Conservation (phyloP, 2,329 filamentous ascomycete genomes). For the Fusarium brachygibbosum region DNA sequence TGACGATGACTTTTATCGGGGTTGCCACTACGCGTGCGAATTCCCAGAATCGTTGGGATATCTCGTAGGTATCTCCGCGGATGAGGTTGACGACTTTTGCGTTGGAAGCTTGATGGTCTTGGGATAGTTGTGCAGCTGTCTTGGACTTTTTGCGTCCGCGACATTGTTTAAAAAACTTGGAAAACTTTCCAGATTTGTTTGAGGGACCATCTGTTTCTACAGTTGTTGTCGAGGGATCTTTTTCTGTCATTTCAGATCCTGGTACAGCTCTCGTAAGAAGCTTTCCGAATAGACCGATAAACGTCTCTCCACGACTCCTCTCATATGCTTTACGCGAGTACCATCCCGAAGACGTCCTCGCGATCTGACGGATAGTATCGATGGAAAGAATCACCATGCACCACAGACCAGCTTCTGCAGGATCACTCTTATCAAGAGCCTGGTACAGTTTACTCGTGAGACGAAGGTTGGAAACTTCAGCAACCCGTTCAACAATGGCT, state of each 20-base stretch:
- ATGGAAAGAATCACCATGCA: conserved; percentile 54
- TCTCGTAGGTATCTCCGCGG: conserved; percentile 84
- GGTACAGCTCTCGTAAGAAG: conserved; percentile 56
- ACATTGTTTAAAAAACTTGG: conserved; percentile 35
- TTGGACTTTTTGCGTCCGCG: conserved; percentile 39
- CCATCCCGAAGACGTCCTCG: conserved; percentile 70
- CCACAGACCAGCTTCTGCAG: conserved; percentile 54
- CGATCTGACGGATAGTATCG: conserved; percentile 53
- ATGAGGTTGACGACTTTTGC: conserved; percentile 93
- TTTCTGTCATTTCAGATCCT: conserved; percentile 56
- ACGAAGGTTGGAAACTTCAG: conserved; percentile 57
- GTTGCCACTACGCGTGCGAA: conserved; percentile 81
- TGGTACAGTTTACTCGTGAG: conserved; percentile 55
- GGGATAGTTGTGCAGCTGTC: not conserved
- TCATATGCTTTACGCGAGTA: conserved; percentile 88
- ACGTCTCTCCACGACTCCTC: conserved; percentile 79
- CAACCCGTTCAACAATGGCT: conserved; percentile 65
- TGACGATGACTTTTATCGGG: conserved; percentile 81
- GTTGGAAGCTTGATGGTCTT: conserved; percentile 76
- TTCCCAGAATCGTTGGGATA: conserved; percentile 90
- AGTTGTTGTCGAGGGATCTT: conserved; percentile 43
- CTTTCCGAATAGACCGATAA: conserved; percentile 56
- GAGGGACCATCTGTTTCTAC: not conserved
- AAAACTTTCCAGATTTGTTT: conserved; percentile 1
- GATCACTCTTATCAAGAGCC: conserved; percentile 51